Evolutionary conservation across 805 yeast genomes (phyloP).

Genomic region (Metschnikowia peoriensis): DNA sequence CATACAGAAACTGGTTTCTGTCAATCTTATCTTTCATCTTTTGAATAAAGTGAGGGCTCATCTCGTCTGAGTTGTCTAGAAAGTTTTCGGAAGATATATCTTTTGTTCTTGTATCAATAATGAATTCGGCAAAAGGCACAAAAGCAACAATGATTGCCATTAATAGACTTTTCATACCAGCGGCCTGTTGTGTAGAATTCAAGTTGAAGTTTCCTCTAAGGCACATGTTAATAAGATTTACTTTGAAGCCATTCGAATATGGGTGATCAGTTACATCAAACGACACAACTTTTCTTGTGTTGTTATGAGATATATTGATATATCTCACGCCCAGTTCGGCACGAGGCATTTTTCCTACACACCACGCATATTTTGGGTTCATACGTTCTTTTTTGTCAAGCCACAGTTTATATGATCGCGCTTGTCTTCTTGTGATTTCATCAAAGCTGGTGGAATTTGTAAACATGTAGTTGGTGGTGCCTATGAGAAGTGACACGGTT

Average conservation of each 20-base stretch:
- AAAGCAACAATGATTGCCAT: constrained; percentile 1
- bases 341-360: constrained; percentile 20
- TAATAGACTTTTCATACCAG: background rate
- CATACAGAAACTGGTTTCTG: constrained; percentile 6
- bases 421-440: constrained; percentile 39
- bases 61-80: constrained; percentile 10
- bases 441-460: constrained; percentile 60
- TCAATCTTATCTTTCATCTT: constrained; percentile 4
- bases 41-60: constrained; percentile 13
- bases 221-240: constrained; percentile 36
- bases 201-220: constrained; percentile 11
- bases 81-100: background rate
- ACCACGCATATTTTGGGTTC: constrained; percentile 5
- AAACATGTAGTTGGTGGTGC: constrained; percentile 45
- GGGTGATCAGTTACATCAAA: constrained; percentile 31
- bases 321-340: constrained; percentile 39
- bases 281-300: constrained; percentile 37
- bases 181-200: constrained; percentile 2
- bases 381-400: constrained; percentile 7
- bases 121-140: constrained; percentile 14
- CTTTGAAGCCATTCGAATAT: constrained; percentile 35
- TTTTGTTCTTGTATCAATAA: background rate
- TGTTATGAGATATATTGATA: constrained; percentile 38
- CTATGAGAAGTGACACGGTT: constrained; percentile 38
- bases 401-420: constrained; percentile 31